A percentile compares a stretch with the other conserved stretches of the same genome.
Evolutionary conservation across 225 moss, liverwort and hornwort species (phyloP).

Genomic region (Sphagnum tenellum): DNA sequence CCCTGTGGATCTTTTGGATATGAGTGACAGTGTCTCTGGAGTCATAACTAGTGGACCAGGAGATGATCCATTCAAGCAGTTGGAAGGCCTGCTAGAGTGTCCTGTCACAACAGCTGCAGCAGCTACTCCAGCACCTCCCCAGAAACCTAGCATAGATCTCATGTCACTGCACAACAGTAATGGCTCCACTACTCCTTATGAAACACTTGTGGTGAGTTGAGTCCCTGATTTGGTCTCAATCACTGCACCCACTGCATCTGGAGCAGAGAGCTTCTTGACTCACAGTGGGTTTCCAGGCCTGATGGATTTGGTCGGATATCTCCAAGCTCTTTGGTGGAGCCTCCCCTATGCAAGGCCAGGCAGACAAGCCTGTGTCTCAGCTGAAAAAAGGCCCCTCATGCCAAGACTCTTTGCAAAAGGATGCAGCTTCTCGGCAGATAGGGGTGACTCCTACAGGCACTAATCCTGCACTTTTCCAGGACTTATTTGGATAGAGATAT

Average conservation of each 20-base stretch:
- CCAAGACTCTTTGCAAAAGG: slow-evolving; percentile 62
- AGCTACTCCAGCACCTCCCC: slow-evolving; percentile 14
- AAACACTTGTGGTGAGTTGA: too few relatives aligned
- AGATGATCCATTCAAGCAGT: slow-evolving; percentile 68
- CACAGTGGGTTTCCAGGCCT: slow-evolving; percentile 11
- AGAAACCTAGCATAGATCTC: slow-evolving; percentile 25
- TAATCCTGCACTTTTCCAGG: slow-evolving; percentile 75
- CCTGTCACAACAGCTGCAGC: slow-evolving; percentile 14
- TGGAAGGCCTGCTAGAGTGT: slow-evolving; percentile 63
- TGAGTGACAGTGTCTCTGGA: slow-evolving; percentile 41
- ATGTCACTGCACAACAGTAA: slow-evolving; percentile 47
- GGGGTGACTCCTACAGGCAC: slow-evolving; percentile 61
- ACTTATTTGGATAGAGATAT: slow-evolving; percentile 74
- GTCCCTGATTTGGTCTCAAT: slow-evolving; percentile 16
- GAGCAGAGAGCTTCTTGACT: too few relatives aligned
- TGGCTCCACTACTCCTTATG: slow-evolving; percentile 5
- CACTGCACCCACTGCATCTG: slow-evolving; percentile 14
- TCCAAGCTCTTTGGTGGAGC: slow-evolving; percentile 26
- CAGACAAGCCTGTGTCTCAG: slow-evolving; percentile 8
- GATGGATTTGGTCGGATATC: slow-evolving; percentile 34
- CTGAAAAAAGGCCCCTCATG: slow-evolving; percentile 46
- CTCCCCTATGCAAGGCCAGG: slow-evolving; percentile 17
- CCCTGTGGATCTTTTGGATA: slow-evolving; percentile 90
- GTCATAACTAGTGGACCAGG: slow-evolving; percentile 17
- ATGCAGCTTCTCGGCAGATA: slow-evolving; percentile 55